A percentile compares a stretch with the other conserved stretches of the same genome.
Conservation (phyloP, 75 land plant genomes). For the Ceratopteris richardii region DNA sequence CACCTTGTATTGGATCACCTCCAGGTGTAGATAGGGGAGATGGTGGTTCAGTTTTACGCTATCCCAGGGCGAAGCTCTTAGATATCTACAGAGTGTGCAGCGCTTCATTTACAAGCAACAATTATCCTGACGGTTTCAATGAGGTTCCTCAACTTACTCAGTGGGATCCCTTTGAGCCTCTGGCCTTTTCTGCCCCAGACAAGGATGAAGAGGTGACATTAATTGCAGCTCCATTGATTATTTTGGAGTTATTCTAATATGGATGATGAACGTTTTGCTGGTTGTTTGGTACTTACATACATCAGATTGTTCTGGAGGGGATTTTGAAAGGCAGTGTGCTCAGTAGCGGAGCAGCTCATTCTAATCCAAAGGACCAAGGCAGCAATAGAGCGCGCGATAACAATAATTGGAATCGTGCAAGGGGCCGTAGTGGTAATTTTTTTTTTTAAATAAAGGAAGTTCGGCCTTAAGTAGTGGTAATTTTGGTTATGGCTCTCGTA, state of each 20-base stretch:
- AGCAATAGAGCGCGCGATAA: constrained; percentile 18
- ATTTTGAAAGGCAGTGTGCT: constrained; percentile 65
- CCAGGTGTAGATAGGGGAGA: constrained; percentile 38
- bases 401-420: constrained; percentile 21
- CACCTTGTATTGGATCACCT: constrained; percentile 25
- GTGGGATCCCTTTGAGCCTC: constrained; percentile 40
- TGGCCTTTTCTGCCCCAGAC: constrained; percentile 75
- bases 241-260: no score
- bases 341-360: constrained; percentile 53
- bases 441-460: no score
- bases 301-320: constrained; percentile 49
- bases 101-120: constrained; percentile 6
- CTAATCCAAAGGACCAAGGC: constrained; percentile 23
- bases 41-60: constrained; percentile 27
- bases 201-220: constrained; percentile 75
- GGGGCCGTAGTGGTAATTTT: constrained; percentile 18
- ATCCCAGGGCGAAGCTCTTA: constrained; percentile 71
- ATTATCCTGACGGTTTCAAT: constrained; percentile 42
- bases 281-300: neutral
- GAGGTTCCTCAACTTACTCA: constrained; percentile 46
- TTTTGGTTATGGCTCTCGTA: no score
- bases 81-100: constrained; percentile 51
- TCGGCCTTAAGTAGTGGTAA: no score
- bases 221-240: no score
- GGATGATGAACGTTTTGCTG: no score